Evolutionary conservation across 495 filamentous ascomycete species (phyloP), one percentile per base, ranked within the genome.

Genomic region (Rusavskia elegans): DNA sequence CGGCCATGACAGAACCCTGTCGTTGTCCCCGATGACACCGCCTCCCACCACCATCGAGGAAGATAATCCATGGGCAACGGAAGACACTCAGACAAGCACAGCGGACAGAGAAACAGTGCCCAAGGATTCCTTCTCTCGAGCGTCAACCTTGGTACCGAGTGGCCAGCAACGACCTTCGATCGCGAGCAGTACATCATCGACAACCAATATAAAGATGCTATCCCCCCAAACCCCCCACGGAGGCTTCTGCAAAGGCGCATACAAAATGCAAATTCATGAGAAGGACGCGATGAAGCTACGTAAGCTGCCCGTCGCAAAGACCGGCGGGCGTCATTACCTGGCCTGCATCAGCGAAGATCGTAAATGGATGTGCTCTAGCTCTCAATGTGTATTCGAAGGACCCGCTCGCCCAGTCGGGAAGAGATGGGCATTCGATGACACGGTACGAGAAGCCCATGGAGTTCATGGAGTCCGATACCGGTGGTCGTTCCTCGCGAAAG

Each of bases 221-320:
- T 50, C 29, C 29, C 48, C 27, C 5, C 17, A 63, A 13, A 71
- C 71, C 53, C 57, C 59, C 35, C 71, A 68, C 57, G 65, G 65
- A 38, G 71, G 70, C 11, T 74, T 75, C 60, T 75, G 72, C 65
- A 67, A 71, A 63, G 71, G 72, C 9, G 70, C 70, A 5, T 73
- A 64, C 63, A 64, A 66, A 40, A 51, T 68, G 4, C 64, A 68
- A 48, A 61, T 64, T 30, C 51, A 64, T 8, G 61, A 55, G 48
- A 63, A 56, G 45, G 64, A 53, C 13, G 52, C 52, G n/a, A 48
- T 60, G 48, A 60, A 57, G 14, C 42, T 57, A 7, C 48, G 49
- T n/a, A 57, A 55, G 16, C 35, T 55, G 38, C 54, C 55, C 2
- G 45, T 39, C 3, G 37, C 55, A 0, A 50, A 51, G 49, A 55